Base-by-base conservation (phyloP, 2,329 filamentous ascomycete species). In the Neonectria ditissima region DNA sequence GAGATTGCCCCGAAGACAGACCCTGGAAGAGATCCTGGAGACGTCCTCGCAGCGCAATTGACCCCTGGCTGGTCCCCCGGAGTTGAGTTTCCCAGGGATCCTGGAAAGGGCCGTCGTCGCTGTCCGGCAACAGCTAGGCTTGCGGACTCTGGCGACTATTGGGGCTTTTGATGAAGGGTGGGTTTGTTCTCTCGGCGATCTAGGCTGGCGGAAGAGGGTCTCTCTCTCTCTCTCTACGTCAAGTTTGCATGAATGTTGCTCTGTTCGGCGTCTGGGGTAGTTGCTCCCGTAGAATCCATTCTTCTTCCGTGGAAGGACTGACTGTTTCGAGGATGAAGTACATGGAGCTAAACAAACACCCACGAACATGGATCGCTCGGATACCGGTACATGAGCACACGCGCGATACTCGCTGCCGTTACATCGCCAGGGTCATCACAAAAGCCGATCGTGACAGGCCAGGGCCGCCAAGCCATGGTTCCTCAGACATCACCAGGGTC, bases 121-220 rank as follows among this genome's bases (percentile, higher is more conserved):
- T 32, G n/a, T 34, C 47, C 16, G 11, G 47, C 28, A 50, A 50
- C 26, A 30, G 47, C 47, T 34, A 50, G 47, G 10, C 47, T 20
- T 32, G 26, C 26, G n/a, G n/a, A 5, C 11, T n/a, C 10, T 32
- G n/a, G n/a, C n/a, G n/a, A 18, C 18, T 10, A 41, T 18, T 41
- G 14, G 13, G 8, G 5, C 11, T 50, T 22, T 32, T 50, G 6
- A 13, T 14, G n/a, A 22, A 20, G 13, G 5, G 28, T 32, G 47
- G 10, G 10, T 14, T 37, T 50, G 1, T 6, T 50, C 5, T 5
- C 47, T 34, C 18, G 20, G 26, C 28, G 11, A 14, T 41, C n/a
- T 16, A 24, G 24, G 7, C 45, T 24, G 14, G 9, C 16, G 13
- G 30, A 14, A 7, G 47, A 13, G 26, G 10, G 20, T 14, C 26